Evolutionary conservation across 306 rosid species (phyloP).

Genomic region (Heteromeles arbutifolia): DNA sequence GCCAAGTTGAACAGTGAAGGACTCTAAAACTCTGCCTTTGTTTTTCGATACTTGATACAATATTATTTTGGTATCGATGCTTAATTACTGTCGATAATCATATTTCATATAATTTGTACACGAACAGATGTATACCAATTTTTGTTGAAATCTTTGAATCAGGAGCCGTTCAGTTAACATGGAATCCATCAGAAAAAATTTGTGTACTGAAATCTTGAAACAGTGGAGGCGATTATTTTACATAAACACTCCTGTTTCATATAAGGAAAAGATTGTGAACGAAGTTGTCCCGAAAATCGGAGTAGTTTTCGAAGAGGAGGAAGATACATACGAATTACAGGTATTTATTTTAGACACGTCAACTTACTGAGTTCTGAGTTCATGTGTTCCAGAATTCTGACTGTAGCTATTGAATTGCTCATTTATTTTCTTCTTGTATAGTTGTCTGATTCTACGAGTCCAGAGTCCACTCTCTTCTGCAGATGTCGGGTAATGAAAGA

Average conservation of each 20-base stretch:
- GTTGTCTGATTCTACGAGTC: slow-evolving; percentile 27
- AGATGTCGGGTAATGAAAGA: slow-evolving; percentile 31
- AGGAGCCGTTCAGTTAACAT: slow-evolving; percentile 16
- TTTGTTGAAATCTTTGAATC: not conserved
- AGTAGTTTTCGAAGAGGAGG: slow-evolving; percentile 29
- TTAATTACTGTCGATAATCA: too few species aligned
- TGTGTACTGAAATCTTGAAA: slow-evolving; percentile 10
- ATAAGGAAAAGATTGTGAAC: slow-evolving; percentile 19
- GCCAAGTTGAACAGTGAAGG: not conserved
- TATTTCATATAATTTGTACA: too few species aligned
- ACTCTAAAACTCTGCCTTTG: not conserved
- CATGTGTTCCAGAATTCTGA: not conserved
- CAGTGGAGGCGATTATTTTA: slow-evolving; percentile 19
- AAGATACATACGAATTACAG: slow-evolving; percentile 33
- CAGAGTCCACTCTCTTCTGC: slow-evolving; percentile 25
- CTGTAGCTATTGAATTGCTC: not conserved
- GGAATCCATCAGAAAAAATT: slow-evolving; percentile 9
- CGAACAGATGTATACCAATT: too few species aligned
- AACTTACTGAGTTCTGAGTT: not conserved
- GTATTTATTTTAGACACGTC: slow-evolving; percentile 13
- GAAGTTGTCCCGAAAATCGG: slow-evolving; percentile 20
- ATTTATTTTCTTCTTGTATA: slow-evolving; percentile 1
- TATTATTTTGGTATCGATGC: too few species aligned
- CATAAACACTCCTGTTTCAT: slow-evolving; percentile 24
- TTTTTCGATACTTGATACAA: not conserved